Evolutionary conservation across 345 rosid species (phyloP), one percentile per base, ranked within the genome.

Genomic region (Melaleuca alternifolia): DNA sequence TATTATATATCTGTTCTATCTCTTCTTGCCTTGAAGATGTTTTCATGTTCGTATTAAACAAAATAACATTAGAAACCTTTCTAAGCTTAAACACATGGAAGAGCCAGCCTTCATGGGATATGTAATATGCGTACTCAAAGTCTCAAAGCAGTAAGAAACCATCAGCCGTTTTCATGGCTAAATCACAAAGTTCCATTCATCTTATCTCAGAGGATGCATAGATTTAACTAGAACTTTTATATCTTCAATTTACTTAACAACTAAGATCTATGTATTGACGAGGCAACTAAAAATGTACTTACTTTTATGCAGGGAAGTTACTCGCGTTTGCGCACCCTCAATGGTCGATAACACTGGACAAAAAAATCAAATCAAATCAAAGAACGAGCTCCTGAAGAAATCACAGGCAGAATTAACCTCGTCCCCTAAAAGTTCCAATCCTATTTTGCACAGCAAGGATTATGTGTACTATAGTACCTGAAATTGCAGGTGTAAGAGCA

Each of bases 401-500:
- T 33, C 51, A 56, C 16, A 62, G 77, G 37, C 33, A 28, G 76
- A 54, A 50, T 54, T 23, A n/a, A 71, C 54, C 52, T 71, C 81
- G 18, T 37, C 48, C 81, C 18, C 37, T 71, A 44, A 48, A 71
- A 71, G 81, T 71, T 37, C 81, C 48, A 8, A 37, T 37, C 81
- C 26, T 71, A 71, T 71, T 71, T 75, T 51, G 53, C 50, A 57
- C 53, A 54, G 61, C 30, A 71, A 33, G 54, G 54, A 46, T 83
- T 11, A 7, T 56, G 44, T 84, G 50, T 6, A 81, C 44, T 37
- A 1, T 18, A 75, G 86, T 87, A 96, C 99, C 93, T 85, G 99
- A 93, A 84, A 97, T 94, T 54, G 99, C 98, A 4, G 99, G 99
- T 53, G 97, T 93, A 84, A 97, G 92, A 84, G 95, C 93, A 62